Evolutionary conservation across 805 yeast genomes (phyloP).

Genomic region (Candida ipomoeae): DNA sequence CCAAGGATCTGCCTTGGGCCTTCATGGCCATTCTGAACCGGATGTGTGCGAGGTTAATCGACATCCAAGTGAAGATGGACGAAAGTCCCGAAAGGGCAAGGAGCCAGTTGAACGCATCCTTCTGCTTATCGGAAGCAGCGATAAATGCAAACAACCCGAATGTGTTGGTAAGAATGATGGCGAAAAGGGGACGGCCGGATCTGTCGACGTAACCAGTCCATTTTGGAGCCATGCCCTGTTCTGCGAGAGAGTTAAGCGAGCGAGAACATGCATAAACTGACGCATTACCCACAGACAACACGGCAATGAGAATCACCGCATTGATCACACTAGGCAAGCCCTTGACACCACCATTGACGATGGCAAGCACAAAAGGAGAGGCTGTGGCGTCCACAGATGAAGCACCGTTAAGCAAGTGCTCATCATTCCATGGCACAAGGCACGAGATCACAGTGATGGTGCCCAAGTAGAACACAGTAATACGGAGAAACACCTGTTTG

Average conservation of each 20-base stretch:
- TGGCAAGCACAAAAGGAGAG: constrained; percentile 75
- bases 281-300: constrained; percentile 54
- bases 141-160: constrained; percentile 39
- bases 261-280: constrained; percentile 42
- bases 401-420: constrained; percentile 33
- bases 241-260: constrained; percentile 36
- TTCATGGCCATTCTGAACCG: constrained; percentile 40
- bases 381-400: constrained; percentile 52
- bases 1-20: constrained; percentile 37
- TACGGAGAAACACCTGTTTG: constrained; percentile 63
- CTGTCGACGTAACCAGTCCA: constrained; percentile 35
- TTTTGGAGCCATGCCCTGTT: constrained; percentile 39
- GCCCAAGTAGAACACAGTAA: constrained; percentile 53
- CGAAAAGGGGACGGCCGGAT: constrained; percentile 38
- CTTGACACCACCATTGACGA: constrained; percentile 54
- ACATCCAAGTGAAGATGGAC: constrained; percentile 42
- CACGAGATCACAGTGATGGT: constrained; percentile 39
- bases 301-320: constrained; percentile 68
- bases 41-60: constrained; percentile 38
- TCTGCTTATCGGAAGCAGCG: constrained; percentile 36
- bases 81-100: constrained; percentile 41
- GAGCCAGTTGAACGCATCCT: constrained; percentile 39
- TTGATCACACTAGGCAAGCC: constrained; percentile 71
- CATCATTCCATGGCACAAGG: constrained; percentile 46
- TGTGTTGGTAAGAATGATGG: constrained; percentile 29